Percentiles rank a stretch among this genome's conserved stretches.
These are phyloP conservation scores for Ganoderma lingzhi DNA, from an alignment of 1,284 basidiomycete genomes.

Conservation along the genomic window DNA sequence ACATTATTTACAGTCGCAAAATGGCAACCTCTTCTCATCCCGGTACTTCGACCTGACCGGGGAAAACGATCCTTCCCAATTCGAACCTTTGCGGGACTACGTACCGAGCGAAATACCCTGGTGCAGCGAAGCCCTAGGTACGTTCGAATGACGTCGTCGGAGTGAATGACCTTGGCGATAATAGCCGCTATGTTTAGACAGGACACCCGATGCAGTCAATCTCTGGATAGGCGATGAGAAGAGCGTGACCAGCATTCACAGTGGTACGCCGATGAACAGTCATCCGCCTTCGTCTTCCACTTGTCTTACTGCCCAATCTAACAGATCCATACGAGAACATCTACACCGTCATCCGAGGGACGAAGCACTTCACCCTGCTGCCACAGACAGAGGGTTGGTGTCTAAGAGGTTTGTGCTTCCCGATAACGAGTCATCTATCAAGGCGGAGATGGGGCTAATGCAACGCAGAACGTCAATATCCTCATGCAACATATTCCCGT, in stretches of 20 bases:
- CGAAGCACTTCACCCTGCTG: slow-evolving; percentile 85
- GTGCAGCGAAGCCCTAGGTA: slow-evolving; percentile 83
- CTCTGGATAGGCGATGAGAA: slow-evolving; percentile 86
- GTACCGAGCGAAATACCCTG: slow-evolving; percentile 75
- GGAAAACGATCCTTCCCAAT: slow-evolving; percentile 59
- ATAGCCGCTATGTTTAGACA: slow-evolving; percentile 49
- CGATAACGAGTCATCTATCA: not conserved
- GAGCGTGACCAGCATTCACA: slow-evolving; percentile 87
- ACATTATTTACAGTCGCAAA: slow-evolving; percentile 88
- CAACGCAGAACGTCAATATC: slow-evolving; percentile 67
- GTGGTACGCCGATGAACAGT: slow-evolving; percentile 55
- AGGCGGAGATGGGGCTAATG: slow-evolving; percentile 2
- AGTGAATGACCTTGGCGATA: slow-evolving; percentile 9
- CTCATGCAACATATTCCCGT: slow-evolving; percentile 73
- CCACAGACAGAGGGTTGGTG: slow-evolving; percentile 90
- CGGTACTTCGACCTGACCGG: slow-evolving; percentile 48
- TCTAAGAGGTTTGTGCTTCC: slow-evolving; percentile 66
- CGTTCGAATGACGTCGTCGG: slow-evolving; percentile 27
- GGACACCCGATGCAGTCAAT: slow-evolving; percentile 86
- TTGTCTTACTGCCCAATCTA: not conserved
- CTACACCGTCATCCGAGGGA: slow-evolving; percentile 85
- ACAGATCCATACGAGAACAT: slow-evolving; percentile 93
- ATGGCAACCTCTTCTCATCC: slow-evolving; percentile 82
- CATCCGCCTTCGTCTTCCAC: not conserved
- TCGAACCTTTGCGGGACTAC: slow-evolving; percentile 64